Evolutionary conservation across 2,329 filamentous ascomycete genomes (phyloP).

Genomic region (Neophaeococcomyces aloes): DNA sequence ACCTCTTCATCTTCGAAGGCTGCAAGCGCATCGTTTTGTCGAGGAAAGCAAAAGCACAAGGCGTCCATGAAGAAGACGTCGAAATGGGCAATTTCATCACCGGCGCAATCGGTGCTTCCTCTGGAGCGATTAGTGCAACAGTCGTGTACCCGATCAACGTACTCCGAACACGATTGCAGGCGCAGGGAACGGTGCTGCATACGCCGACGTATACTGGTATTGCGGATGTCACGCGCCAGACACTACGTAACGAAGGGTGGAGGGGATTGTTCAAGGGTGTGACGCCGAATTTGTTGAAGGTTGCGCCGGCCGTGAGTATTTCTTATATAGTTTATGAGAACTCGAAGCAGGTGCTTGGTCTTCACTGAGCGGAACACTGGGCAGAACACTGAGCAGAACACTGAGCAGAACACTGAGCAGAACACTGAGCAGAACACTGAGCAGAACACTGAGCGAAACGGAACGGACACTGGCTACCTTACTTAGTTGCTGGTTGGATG

Average conservation of each 20-base stretch:
- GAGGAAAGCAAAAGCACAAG: constrained; percentile 57
- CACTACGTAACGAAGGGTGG: constrained; percentile 69
- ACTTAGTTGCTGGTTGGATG: too few relatives aligned
- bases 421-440: background rate
- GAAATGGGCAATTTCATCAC: constrained; percentile 70
- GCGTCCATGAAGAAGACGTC: constrained; percentile 74
- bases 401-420: background rate
- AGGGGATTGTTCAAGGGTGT: constrained; percentile 88
- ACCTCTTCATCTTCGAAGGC: constrained; percentile 90
- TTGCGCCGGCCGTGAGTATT: constrained; percentile 90
- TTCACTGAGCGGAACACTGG: constrained; percentile 28
- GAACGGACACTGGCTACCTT: too few relatives aligned
- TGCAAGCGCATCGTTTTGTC: constrained; percentile 65
- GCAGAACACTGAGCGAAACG: too few relatives aligned
- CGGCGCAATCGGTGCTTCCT: constrained; percentile 79
- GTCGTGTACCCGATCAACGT: constrained; percentile 93
- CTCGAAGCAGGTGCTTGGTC: constrained; percentile 59
- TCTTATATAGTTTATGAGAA: constrained; percentile 92
- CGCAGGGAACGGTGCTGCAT: constrained; percentile 87
- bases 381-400: background rate
- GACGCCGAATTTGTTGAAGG: constrained; percentile 90
- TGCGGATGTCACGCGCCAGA: constrained; percentile 75
- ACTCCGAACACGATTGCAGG: constrained; percentile 81
- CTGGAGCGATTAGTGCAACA: constrained; percentile 83
- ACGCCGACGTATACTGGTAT: constrained; percentile 84